Conservation (phyloP, 768 basidiomycete species). For the Dioszegia hungarica region DNA sequence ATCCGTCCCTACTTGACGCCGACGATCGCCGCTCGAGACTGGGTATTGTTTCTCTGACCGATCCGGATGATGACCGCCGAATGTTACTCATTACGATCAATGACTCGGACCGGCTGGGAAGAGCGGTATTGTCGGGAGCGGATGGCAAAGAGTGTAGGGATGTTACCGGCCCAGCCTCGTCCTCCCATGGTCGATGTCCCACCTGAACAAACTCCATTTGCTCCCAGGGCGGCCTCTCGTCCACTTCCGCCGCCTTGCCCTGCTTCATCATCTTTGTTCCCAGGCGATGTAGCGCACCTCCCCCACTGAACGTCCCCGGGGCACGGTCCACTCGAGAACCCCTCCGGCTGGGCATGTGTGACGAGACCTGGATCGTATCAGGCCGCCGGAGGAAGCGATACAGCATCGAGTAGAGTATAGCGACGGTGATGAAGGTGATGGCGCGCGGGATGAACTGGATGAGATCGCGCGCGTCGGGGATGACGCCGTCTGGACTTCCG, state of each 20-base stretch:
- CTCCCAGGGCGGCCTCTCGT: constrained; percentile 39
- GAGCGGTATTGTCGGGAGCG: not conserved
- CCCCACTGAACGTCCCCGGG: too few relatives aligned
- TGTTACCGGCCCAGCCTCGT: too few relatives aligned
- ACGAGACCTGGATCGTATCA: constrained; percentile 42
- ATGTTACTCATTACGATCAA: too few relatives aligned
- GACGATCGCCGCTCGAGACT: not conserved
- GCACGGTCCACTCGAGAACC: not conserved
- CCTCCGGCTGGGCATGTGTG: not conserved
- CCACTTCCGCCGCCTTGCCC: constrained; percentile 5
- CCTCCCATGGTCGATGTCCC: constrained; percentile 8
- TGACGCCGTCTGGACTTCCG: not conserved
- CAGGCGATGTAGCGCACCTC: not conserved
- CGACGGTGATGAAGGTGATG: constrained; percentile 38
- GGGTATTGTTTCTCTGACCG: not conserved
- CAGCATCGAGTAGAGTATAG: constrained; percentile 37
- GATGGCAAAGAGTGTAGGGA: not conserved
- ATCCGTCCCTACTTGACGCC: not conserved
- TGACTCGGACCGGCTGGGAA: not conserved
- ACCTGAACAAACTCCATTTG: constrained; percentile 36
- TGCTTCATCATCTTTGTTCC: not conserved
- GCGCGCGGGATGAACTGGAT: constrained; percentile 47
- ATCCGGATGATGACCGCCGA: too few relatives aligned
- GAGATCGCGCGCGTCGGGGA: constrained; percentile 31
- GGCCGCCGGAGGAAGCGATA: constrained; percentile 43